Conservation (phyloP, 2,329 filamentous ascomycete genomes). For the Pyrenophora graminea region DNA sequence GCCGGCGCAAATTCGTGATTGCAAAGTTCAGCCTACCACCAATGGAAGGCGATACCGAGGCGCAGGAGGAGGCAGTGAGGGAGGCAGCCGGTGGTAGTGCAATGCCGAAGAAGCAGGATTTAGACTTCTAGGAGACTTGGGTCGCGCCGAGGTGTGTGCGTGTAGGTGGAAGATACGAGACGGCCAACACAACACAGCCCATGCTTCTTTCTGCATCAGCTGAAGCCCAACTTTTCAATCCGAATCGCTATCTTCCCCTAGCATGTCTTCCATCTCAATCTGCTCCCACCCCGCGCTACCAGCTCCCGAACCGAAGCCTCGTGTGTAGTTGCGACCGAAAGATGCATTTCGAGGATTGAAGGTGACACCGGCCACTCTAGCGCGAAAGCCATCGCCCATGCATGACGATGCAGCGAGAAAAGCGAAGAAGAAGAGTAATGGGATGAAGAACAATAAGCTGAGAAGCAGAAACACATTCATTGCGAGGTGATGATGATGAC, state of each 20-base stretch:
- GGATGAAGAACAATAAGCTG: conserved; percentile 40
- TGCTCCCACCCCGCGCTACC: conserved; percentile 62
- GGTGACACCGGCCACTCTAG: conserved; percentile 48
- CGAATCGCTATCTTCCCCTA: conserved; percentile 49
- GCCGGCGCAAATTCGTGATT: conserved; percentile 80
- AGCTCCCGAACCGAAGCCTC: conserved; percentile 58
- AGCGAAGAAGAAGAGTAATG: conserved; percentile 48
- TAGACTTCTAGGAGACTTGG: conserved; percentile 65
- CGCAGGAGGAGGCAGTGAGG: conserved; percentile 54
- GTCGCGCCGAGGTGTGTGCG: neutral
- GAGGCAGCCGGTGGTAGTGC: conserved; percentile 50
- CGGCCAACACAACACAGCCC: neutral
- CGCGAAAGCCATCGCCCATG: conserved; percentile 58
- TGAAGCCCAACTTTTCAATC: conserved; percentile 11
- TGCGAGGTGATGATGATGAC: conserved; percentile 12
- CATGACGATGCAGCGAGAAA: conserved; percentile 61
- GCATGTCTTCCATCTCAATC: conserved; percentile 66
- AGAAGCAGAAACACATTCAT: conserved; percentile 44
- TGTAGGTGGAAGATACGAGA: conserved; percentile 6
- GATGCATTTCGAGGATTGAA: conserved; percentile 51
- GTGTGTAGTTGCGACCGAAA: conserved; percentile 61
- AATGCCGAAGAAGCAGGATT: conserved; percentile 60
- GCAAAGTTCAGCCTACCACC: conserved; percentile 89
- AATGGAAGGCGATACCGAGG: conserved; percentile 72
- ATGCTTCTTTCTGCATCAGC: neutral